Base-by-base conservation (phyloP, 345 rosid genomes). In the Brassica rapa region DNA sequence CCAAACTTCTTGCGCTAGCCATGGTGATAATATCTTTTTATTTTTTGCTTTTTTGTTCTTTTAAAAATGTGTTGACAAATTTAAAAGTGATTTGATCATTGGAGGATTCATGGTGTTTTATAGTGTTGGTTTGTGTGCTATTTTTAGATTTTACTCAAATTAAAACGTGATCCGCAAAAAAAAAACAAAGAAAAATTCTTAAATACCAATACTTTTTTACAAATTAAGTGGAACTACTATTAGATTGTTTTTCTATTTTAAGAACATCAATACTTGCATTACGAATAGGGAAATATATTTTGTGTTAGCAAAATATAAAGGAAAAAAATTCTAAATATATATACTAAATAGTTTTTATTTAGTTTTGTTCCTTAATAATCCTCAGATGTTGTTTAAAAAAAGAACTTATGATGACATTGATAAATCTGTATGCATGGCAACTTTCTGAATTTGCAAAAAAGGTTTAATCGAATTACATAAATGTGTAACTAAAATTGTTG, bases 1-100 rank as follows among this genome's bases (percentile, higher is more conserved):
- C 80, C 73, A 68, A 70, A 33, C 73, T 64, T 70, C 73, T 71
- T 81, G 83, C 83, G 66, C 24, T 76, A 76, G 83, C 82, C 88
- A 87, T 85, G 84, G 84, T 68, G 86, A 39, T 60, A 2, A 84
- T 72, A 68, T 75, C 76, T 70, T 70, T 70, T 2, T 71, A 69
- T 62, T 19, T 2, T 0, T 39, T 73, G 6, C 6, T 68, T 69
- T 39, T 74, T 14, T 33, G 11, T 39, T 69, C 61, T 74, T 73
- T 73, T 62, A 74, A 74, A 74, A 21, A 9, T 3, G 56, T 61
- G 29, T 25, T 10, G 21, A 75, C 68, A 70, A 64, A 70, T 39
- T 74, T 55, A 64, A 80, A 74, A 70, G 76, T 39, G 56, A 23
- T 55, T 74, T 75, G 41, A 0, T 70, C 53, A 23, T 65, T 6